Conservation (phyloP, 2,329 filamentous ascomycete genomes). For the Diaporthe australafricana region DNA sequence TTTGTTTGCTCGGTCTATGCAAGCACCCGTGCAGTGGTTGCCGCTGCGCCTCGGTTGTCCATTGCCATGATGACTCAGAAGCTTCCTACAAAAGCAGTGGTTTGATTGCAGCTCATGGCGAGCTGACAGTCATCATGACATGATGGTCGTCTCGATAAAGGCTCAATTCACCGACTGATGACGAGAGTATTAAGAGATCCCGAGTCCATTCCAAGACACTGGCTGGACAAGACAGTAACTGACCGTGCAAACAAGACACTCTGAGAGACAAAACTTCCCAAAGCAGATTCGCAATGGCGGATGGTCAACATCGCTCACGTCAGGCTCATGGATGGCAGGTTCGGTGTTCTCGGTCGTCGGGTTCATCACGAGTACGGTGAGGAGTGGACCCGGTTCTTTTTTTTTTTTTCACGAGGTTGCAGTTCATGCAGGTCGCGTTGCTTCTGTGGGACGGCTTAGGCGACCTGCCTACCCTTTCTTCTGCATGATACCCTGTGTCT, state of each 20-base stretch:
- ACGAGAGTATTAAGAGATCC: neutral
- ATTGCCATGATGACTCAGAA: too few relatives aligned
- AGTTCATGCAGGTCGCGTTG: conserved; percentile 20
- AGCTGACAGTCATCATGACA: neutral
- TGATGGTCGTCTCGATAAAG: neutral
- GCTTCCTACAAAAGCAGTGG: neutral
- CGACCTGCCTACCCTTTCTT: conserved; percentile 1
- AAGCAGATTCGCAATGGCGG: too few relatives aligned
- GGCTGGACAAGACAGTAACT: neutral
- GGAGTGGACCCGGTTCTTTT: neutral
- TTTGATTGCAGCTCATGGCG: neutral
- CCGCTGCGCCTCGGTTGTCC: neutral
- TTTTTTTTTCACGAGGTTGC: conserved; percentile 18
- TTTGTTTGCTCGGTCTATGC: too few relatives aligned
- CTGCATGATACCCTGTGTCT: neutral
- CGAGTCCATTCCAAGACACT: neutral
- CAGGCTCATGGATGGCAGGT: neutral
- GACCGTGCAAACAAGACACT: too few relatives aligned
- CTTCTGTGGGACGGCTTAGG: conserved; percentile 21
- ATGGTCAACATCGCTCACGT: neutral
- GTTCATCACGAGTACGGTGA: conserved; percentile 9
- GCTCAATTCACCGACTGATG: too few relatives aligned
- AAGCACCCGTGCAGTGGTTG: neutral
- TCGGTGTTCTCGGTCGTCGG: conserved; percentile 5
- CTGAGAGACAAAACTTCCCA: too few relatives aligned